phyloP scores from a whole-genome alignment of 495 filamentous ascomycete genomes.

The Penicillium bovifimosum region DNA sequence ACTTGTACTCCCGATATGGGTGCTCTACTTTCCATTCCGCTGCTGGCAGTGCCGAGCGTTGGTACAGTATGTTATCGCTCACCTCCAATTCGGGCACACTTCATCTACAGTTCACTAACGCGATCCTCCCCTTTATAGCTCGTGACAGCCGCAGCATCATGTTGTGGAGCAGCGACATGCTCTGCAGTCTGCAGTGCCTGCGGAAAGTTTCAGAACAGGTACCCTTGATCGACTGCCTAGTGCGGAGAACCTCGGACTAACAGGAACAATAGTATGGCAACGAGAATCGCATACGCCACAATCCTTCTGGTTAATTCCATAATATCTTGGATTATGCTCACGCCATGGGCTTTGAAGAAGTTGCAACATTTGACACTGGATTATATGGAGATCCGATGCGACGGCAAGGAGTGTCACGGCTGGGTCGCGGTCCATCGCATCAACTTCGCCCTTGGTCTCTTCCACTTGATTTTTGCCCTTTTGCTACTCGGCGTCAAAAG shows the following conservation, averaged over 20 bases:
- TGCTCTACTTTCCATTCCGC: slow-evolving; percentile 80
- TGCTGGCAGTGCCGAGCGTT: slow-evolving; percentile 80
- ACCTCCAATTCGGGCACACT: slow-evolving; percentile 10
- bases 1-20: slow-evolving; percentile 52
- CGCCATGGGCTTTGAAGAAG: slow-evolving; percentile 95
- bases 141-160: slow-evolving; percentile 70
- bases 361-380: slow-evolving; percentile 85
- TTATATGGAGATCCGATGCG: slow-evolving; percentile 89
- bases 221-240: slow-evolving; percentile 4
- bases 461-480: slow-evolving; percentile 80
- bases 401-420: slow-evolving; percentile 85
- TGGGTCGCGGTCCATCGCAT: slow-evolving; percentile 96
- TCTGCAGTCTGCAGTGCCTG: slow-evolving; percentile 90
- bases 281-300: slow-evolving; percentile 94
- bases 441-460: slow-evolving; percentile 92
- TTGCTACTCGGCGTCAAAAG: slow-evolving; percentile 81
- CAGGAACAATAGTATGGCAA: slow-evolving; percentile 67
- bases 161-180: slow-evolving; percentile 93
- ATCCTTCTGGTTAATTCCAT: slow-evolving; percentile 96
- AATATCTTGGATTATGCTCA: slow-evolving; percentile 98
- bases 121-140: slow-evolving; percentile 45
- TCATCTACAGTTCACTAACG: slow-evolving; percentile 13
- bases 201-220: slow-evolving; percentile 96
- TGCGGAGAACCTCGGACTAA: slow-evolving; percentile 9
- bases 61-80: slow-evolving; percentile 62